Evolutionary conservation across 2,329 filamentous ascomycete genomes (phyloP).

Genomic region (Neoarthrinium moseri): DNA sequence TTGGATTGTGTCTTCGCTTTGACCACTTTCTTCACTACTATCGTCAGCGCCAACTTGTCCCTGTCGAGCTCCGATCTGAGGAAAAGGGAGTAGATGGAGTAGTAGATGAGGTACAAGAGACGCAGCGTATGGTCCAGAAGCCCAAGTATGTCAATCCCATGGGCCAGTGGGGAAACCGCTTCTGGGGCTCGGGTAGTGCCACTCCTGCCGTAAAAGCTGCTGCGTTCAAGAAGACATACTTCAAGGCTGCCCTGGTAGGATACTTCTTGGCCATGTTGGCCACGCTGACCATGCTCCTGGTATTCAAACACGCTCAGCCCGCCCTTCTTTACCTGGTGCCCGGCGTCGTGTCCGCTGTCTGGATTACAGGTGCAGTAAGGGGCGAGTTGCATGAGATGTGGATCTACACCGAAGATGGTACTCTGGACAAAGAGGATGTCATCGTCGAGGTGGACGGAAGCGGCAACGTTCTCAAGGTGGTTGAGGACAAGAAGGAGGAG

Average conservation of each 20-base stretch:
- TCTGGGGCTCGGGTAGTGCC: constrained; percentile 62
- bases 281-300: constrained; percentile 74
- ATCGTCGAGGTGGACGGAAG: constrained; percentile 53
- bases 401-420: constrained; percentile 75
- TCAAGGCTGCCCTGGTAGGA: constrained; percentile 71
- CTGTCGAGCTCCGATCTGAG: constrained; percentile 33
- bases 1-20: constrained; percentile 85
- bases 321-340: constrained; percentile 92
- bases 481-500: constrained; percentile 33
- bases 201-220: constrained; percentile 37
- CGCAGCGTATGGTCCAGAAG: constrained; percentile 48
- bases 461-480: constrained; percentile 42
- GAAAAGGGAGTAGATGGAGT: constrained; percentile 29
- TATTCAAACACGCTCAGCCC: constrained; percentile 81
- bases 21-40: constrained; percentile 85
- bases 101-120: constrained; percentile 31
- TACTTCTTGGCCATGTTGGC: constrained; percentile 76
- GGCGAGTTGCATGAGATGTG: constrained; percentile 77
- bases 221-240: constrained; percentile 80
- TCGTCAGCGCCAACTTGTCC: constrained; percentile 55
- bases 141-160: constrained; percentile 57
- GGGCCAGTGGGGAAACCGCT: constrained; percentile 77
- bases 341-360: constrained; percentile 72
- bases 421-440: constrained; percentile 52
- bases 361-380: constrained; percentile 68